Evolutionary conservation across 2,329 filamentous ascomycete genomes (phyloP).

Genomic region (Endocalyx cinctus): DNA sequence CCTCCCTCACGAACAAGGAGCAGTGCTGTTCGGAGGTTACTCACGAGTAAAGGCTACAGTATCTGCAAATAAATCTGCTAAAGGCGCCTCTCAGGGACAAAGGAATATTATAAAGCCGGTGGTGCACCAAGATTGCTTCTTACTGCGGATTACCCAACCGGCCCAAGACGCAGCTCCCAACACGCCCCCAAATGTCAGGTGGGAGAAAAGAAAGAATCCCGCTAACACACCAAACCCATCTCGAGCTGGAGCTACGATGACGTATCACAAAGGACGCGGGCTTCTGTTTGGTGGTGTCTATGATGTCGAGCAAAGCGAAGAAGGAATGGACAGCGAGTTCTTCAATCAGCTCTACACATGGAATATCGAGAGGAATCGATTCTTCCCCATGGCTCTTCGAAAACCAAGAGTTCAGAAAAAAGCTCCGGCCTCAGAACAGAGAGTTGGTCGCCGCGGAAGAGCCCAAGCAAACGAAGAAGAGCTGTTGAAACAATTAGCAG

Average conservation of each 20-base stretch:
- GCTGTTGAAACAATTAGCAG: constrained; percentile 77
- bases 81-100: constrained; percentile 55
- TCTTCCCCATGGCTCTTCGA: constrained; percentile 77
- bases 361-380: constrained; percentile 93
- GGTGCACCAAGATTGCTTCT: constrained; percentile 94
- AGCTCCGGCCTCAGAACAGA: constrained; percentile 52
- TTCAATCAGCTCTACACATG: constrained; percentile 89
- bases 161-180: constrained; percentile 60
- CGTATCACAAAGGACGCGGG: constrained; percentile 86
- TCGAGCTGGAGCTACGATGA: constrained; percentile 88
- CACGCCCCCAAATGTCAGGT: constrained; percentile 69
- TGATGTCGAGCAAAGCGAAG: constrained; percentile 84
- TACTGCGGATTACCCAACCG: constrained; percentile 74
- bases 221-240: constrained; percentile 81
- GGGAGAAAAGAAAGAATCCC: constrained; percentile 91
- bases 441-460: constrained; percentile 62
- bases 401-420: constrained; percentile 67
- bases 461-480: constrained; percentile 91
- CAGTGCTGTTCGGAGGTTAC: constrained; percentile 89
- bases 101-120: constrained; percentile 78
- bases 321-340: constrained; percentile 95
- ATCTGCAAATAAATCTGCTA: constrained; percentile 57
- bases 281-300: constrained; percentile 94
- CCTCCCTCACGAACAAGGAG: constrained; percentile 83
- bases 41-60: constrained; percentile 77